phyloP scores from a whole-genome alignment of 257 asterid species.

The Henckelia pumila region DNA sequence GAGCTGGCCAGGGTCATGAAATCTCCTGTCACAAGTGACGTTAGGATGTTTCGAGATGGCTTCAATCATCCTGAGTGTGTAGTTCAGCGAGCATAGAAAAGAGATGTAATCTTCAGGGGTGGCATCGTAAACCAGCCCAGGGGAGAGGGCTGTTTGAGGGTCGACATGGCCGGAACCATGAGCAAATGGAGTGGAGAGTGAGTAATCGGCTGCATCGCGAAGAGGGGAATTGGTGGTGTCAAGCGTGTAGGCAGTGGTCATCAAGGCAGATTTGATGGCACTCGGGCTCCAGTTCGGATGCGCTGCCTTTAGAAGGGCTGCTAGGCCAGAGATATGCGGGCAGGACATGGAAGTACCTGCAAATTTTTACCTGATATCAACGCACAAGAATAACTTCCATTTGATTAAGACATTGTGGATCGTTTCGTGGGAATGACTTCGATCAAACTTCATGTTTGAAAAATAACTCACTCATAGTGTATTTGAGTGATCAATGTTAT shows the following conservation, averaged over 20 bases:
- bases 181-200: constrained; percentile 48
- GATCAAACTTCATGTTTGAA: no score
- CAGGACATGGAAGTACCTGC: constrained; percentile 66
- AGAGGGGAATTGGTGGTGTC: constrained; percentile 46
- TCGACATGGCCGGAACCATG: constrained; percentile 64
- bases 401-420: no score
- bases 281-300: constrained; percentile 70
- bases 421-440: no score
- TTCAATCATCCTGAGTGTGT: constrained; percentile 44
- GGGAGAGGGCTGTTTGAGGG: constrained; percentile 50
- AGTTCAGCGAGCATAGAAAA: constrained; percentile 58
- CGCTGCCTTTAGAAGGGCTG: constrained; percentile 54
- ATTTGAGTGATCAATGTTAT: no score
- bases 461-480: no score
- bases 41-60: constrained; percentile 48
- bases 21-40: constrained; percentile 52
- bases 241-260: constrained; percentile 58
- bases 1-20: constrained; percentile 66
- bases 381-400: no score
- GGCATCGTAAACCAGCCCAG: constrained; percentile 58
- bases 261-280: constrained; percentile 56
- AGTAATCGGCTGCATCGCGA: constrained; percentile 43
- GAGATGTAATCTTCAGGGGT: constrained; percentile 41
- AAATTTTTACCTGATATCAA: no score
- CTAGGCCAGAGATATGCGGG: constrained; percentile 59